Evolutionary conservation across 2,329 filamentous ascomycete genomes (phyloP).

Genomic region (Parascedosporium putredinis): DNA sequence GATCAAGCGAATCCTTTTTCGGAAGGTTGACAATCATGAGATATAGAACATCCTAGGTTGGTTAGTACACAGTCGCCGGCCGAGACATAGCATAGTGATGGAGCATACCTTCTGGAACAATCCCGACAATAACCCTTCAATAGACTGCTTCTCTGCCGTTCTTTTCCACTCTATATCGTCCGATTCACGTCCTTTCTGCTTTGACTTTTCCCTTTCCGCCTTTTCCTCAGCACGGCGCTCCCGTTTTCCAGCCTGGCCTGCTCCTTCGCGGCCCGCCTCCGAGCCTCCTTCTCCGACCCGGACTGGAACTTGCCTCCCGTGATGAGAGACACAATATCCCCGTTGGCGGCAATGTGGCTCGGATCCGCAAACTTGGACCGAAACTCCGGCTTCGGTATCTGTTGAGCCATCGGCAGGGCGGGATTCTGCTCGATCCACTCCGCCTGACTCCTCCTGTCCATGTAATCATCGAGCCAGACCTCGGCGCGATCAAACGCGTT

Average conservation of each 20-base stretch:
- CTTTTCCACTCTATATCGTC: not conserved
- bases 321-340: constrained; percentile 16
- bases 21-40: no score
- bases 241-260: not conserved
- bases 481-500: constrained; percentile 12
- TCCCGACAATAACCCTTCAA: no score
- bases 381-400: constrained; percentile 16
- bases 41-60: no score
- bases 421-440: constrained; percentile 14
- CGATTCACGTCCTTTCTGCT: not conserved
- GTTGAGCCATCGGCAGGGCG: constrained; percentile 11
- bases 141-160: no score
- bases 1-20: no score
- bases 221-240: not conserved
- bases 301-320: constrained; percentile 13
- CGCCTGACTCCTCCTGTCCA: constrained; percentile 14
- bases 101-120: no score
- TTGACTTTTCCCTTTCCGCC: not conserved
- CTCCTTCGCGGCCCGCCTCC: no score
- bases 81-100: no score
- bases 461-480: constrained; percentile 13
- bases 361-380: constrained; percentile 18
- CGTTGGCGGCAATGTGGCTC: constrained; percentile 17
- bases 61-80: no score
- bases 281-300: not conserved